Base-by-base conservation (phyloP, 2,329 filamentous ascomycete species). In the Ceratocystis harringtonii region DNA sequence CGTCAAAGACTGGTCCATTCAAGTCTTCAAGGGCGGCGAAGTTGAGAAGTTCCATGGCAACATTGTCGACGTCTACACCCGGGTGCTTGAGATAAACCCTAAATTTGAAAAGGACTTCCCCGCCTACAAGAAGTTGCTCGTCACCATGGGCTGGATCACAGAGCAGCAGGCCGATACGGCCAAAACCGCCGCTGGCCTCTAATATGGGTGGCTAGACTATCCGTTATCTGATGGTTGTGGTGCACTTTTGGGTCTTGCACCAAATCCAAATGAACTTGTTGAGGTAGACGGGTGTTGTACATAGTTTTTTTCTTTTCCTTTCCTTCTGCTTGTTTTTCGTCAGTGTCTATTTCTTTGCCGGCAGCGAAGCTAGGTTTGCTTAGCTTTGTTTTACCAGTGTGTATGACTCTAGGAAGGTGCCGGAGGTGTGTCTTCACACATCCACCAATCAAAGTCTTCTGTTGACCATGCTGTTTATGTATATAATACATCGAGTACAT, bases 81-180 rank as follows among this genome's bases (percentile, higher is more conserved):
- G 61, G 60, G 58, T 67, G 8, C 60, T 67, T 1, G 22, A 17
- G 10, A 30, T 48, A 17, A 63, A 67, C 63, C 63, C 66, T 48
- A 50, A 63, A 30, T 67, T 65, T 22, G 63, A 67, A 41, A 6
- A 8, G 1, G 66, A 67, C 58, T 67, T 67, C 66, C 66, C 66
- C 41, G 28, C 41, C 50, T 67, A 65, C 58, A 65, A 65, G 60
- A 36, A 30, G 8, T 41, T 58, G 66, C 48, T 67, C 15, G 63
- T 67, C 32, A 60, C 36, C 3, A 36, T 67, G 57, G 63, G 63
- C 66, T 67, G 60, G 58, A 48, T 67, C 32, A 67, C 66, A 2
- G 48, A 63, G 10, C 60, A 62, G 1, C n/a, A 67, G 50, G 60
- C 41, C 12, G 2, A 43, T 3, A 44, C 41, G 15, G 58, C 58